phyloP scores from a whole-genome alignment of 1,139 yeast species.

The Blastobotrys buckinghamii region DNA sequence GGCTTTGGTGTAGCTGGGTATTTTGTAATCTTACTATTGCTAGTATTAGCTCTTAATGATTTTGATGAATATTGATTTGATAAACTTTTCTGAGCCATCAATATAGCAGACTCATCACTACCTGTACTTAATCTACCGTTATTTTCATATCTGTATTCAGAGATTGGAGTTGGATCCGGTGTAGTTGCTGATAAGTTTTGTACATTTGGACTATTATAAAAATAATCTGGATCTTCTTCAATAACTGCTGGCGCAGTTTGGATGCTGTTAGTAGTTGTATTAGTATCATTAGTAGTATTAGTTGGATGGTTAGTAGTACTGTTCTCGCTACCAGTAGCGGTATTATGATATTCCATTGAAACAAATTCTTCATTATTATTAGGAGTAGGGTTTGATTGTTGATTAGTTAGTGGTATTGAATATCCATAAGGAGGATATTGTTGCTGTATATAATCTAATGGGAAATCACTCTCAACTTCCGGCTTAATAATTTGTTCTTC shows the following conservation, averaged over 20 bases:
- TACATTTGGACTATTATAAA: background rate
- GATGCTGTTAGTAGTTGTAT: background rate
- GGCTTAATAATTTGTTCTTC: slow-evolving; percentile 17
- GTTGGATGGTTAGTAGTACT: too few species aligned
- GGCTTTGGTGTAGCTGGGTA: slow-evolving; percentile 14
- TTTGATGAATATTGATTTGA: background rate
- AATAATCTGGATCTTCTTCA: slow-evolving; percentile 1
- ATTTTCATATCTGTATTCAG: background rate
- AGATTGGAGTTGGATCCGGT: slow-evolving; percentile 5
- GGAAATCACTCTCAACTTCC: slow-evolving; percentile 25
- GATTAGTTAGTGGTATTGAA: background rate
- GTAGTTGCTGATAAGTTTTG: background rate
- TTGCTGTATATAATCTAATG: slow-evolving; percentile 25
- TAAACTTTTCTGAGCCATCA: background rate
- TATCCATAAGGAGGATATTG: background rate
- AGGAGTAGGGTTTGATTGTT: too few species aligned
- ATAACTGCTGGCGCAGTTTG: slow-evolving; percentile 2
- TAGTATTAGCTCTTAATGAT: slow-evolving; percentile 6
- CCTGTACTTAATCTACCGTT: background rate
- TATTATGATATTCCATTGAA: background rate
- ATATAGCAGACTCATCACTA: background rate
- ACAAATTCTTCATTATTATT: background rate
- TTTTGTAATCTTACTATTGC: slow-evolving; percentile 2
- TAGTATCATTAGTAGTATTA: background rate
- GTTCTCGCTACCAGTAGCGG: background rate